Evolutionary conservation across 2,329 filamentous ascomycete genomes (phyloP).

Genomic region (Phaeosphaeriaceae sp.): DNA sequence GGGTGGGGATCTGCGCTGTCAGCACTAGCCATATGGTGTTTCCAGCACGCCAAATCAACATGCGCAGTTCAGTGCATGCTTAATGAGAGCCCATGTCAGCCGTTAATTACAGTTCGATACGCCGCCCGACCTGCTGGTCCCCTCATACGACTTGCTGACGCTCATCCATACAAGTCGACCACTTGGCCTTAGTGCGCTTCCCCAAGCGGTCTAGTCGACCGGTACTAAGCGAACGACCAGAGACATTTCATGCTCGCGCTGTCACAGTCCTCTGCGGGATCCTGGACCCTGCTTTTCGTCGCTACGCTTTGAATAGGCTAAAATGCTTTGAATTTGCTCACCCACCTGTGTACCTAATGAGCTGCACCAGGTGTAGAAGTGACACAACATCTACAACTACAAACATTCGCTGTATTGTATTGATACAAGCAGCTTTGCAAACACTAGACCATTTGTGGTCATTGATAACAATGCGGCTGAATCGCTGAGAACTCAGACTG

Average conservation of each 20-base stretch:
- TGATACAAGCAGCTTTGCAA: neutral
- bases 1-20: conserved; percentile 3
- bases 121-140: neutral
- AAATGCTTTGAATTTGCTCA: conserved; percentile 3
- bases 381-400: neutral
- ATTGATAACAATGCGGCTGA: conserved; percentile 8
- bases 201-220: neutral
- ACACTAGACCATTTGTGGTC: conserved; percentile 6
- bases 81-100: conserved; percentile 1
- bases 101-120: conserved; percentile 2
- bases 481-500: neutral
- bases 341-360: conserved; percentile 1
- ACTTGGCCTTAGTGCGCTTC: neutral
- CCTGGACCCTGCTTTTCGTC: neutral
- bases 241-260: neutral
- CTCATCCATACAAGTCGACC: neutral
- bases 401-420: neutral
- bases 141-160: neutral
- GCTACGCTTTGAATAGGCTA: conserved; percentile 7
- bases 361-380: neutral
- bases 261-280: neutral
- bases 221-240: neutral
- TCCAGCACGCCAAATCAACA: neutral
- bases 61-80: neutral
- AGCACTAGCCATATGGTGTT: conserved; percentile 8